Base-by-base conservation (phyloP, 2,329 filamentous ascomycete genomes). In the Talaromyces sp. region DNA sequence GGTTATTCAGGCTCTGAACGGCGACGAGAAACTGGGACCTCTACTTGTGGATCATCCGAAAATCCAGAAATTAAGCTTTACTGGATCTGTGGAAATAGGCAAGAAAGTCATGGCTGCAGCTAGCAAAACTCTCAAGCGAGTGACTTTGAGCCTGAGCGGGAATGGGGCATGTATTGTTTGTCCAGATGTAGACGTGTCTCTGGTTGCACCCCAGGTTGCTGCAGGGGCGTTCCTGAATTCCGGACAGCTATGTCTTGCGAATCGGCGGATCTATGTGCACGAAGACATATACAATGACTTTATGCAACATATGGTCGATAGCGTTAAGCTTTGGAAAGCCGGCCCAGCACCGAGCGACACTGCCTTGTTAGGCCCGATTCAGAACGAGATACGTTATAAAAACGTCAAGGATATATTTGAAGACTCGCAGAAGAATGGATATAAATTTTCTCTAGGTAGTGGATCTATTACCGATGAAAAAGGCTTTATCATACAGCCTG, bases 361-460 rank as follows among this genome's bases (percentile, higher is more conserved):
- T 3, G 75, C 77, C 30, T 74, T 82, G 61, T 83, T 87, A 1
- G 88, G 87, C 1, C 86, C 86, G 0, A 73, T 88, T 7, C 84
- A 85, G 65, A 89, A 88, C 72, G 74, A 79, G 65, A 79, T 83
- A 78, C 86, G 88, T 70, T 88, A 81, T 68, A 81, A 86, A 60
- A 78, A 79, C 16, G 82, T 85, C 23, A 81, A 81, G 70, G 70
- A 73, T 31, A 81, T 85, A 67, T 77, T 87, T 57, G 78, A 80
- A 16, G 84, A 87, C 62, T 82, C 79, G 63, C 81, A 81, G 70
- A 76, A 76, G 65, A 79, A 82, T 54, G 81, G 82, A 60, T 78
- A 82, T 65, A 78, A 80, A 16, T 79, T 85, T 63, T 79, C 82
- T 5, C 65, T 77, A 10, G 83, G 81, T 12, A 82, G 82, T 34